phyloP scores from a whole-genome alignment of 2,329 filamentous ascomycete species.

The Penicillium sp. region DNA sequence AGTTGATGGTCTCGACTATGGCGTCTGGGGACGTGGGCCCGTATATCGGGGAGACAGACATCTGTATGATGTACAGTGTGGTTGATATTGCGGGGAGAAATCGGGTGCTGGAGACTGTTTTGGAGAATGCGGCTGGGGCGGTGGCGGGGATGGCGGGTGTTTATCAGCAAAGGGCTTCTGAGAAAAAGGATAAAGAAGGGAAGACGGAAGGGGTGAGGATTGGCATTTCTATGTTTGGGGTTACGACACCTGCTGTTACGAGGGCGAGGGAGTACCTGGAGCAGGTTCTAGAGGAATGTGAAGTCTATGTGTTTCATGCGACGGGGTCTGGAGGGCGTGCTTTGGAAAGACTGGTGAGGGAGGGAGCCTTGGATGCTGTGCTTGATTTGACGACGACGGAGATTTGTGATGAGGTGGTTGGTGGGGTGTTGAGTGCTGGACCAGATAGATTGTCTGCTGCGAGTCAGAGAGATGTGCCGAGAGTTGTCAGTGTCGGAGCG shows the following conservation, averaged over 20 bases:
- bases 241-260: slow-evolving; percentile 66
- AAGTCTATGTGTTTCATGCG: slow-evolving; percentile 67
- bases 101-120: slow-evolving; percentile 54
- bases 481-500: slow-evolving; percentile 55
- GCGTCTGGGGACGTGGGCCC: slow-evolving; percentile 64
- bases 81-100: slow-evolving; percentile 69
- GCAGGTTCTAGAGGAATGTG: slow-evolving; percentile 43
- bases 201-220: slow-evolving; percentile 46
- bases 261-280: slow-evolving; percentile 53
- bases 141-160: slow-evolving; percentile 58
- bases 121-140: slow-evolving; percentile 62
- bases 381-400: slow-evolving; percentile 72
- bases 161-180: slow-evolving; percentile 31
- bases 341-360: slow-evolving; percentile 63
- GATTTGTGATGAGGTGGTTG: slow-evolving; percentile 61
- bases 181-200: not conserved
- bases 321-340: slow-evolving; percentile 66
- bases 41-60: slow-evolving; percentile 66
- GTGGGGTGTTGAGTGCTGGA: slow-evolving; percentile 62
- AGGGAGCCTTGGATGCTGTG: slow-evolving; percentile 61
- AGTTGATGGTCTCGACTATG: slow-evolving; percentile 68
- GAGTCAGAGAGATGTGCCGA: slow-evolving; percentile 56
- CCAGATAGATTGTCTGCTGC: slow-evolving; percentile 57
- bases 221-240: slow-evolving; percentile 71
- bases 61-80: slow-evolving; percentile 68